These are phyloP conservation scores for Chenopodium quinoa DNA, from an alignment of 148 eudicot species.

Conservation along the genomic window DNA sequence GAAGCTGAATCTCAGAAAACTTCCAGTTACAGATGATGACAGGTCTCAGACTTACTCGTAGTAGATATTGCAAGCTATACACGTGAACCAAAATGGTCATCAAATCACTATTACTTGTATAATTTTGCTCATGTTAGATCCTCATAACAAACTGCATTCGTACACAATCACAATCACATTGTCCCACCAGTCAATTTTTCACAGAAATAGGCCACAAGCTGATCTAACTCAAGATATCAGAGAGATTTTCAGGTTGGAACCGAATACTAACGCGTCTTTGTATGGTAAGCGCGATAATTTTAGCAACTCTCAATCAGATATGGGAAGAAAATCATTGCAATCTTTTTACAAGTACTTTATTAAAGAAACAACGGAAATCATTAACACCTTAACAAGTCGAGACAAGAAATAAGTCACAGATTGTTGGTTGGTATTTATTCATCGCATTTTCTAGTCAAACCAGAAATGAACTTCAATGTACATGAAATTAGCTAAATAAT, in stretches of 20 bases:
- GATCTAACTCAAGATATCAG: neutral
- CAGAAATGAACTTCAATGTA: neutral
- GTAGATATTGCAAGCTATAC: slow-evolving; percentile 14
- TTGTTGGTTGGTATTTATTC: neutral
- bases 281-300: neutral
- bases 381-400: neutral
- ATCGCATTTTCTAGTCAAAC: neutral
- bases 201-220: neutral
- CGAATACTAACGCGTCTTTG: neutral
- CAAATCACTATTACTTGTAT: neutral
- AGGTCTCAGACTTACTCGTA: neutral
- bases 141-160: neutral
- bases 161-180: slow-evolving; percentile 9
- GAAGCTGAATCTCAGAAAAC: neutral
- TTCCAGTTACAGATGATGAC: slow-evolving; percentile 16
- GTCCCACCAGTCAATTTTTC: slow-evolving; percentile 10
- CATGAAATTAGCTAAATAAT: neutral
- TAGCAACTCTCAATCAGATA: neutral
- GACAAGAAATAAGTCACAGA: neutral
- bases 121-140: neutral
- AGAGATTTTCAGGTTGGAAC: neutral
- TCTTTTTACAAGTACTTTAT: too few species aligned
- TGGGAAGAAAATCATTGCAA: neutral
- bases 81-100: slow-evolving; percentile 21
- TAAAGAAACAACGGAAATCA: too few species aligned